These are phyloP conservation scores for Chaetomium tenue DNA, from an alignment of 495 filamentous ascomycete species.

Conservation along the genomic window DNA sequence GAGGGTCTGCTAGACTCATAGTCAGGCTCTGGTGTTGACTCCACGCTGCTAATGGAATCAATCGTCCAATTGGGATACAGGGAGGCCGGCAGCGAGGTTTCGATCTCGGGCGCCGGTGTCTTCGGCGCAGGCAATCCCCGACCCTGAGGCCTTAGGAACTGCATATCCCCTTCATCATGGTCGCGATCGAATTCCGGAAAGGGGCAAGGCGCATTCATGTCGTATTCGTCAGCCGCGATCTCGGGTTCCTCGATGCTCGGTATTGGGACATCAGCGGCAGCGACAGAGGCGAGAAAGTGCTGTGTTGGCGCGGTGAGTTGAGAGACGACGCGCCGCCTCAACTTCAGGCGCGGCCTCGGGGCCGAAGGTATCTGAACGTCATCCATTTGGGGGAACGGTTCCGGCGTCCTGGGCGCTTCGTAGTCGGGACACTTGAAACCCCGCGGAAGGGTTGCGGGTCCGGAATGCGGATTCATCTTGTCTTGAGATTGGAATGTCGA, in stretches of 20 bases:
- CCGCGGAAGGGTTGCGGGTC: slow-evolving; percentile 42
- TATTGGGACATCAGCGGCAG: slow-evolving; percentile 55
- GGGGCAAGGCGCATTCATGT: slow-evolving; percentile 33
- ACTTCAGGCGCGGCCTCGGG: slow-evolving; percentile 44
- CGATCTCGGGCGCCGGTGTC: slow-evolving; percentile 44
- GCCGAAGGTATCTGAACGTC: slow-evolving; percentile 43
- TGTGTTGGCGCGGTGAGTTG: slow-evolving; percentile 53
- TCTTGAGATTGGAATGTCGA: slow-evolving; percentile 29
- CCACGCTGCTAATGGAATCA: slow-evolving; percentile 47
- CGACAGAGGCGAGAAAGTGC: slow-evolving; percentile 57
- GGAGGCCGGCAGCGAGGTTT: slow-evolving; percentile 33
- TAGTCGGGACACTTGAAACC: slow-evolving; percentile 40
- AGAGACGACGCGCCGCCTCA: slow-evolving; percentile 49
- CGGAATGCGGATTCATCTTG: slow-evolving; percentile 47
- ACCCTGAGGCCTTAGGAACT: slow-evolving; percentile 32
- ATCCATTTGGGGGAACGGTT: slow-evolving; percentile 37
- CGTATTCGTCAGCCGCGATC: slow-evolving; percentile 34
- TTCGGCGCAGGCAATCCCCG: slow-evolving; percentile 46
- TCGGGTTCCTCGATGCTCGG: slow-evolving; percentile 52
- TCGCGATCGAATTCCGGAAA: slow-evolving; percentile 30
- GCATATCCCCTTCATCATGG: slow-evolving; percentile 36
- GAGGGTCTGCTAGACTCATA: slow-evolving; percentile 53
- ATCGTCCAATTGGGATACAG: slow-evolving; percentile 51
- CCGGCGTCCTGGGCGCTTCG: slow-evolving; percentile 46
- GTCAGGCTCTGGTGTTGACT: slow-evolving; percentile 48